Evolutionary conservation across 371 early-diverging fungal genomes (phyloP).

Genomic region (Mycotypha africana): DNA sequence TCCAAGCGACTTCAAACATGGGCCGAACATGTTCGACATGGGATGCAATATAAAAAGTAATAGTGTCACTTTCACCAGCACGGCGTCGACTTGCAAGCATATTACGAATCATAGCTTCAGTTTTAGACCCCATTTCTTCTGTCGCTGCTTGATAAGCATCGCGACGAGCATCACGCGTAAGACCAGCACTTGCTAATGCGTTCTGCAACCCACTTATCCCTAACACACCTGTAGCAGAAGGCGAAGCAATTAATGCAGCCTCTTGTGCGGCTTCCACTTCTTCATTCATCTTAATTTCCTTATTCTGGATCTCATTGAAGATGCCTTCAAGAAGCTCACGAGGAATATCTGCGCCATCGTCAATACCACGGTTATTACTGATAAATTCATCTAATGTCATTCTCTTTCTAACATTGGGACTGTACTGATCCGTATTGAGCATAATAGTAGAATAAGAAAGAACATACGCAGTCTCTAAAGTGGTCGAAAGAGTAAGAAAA

Average conservation of each 20-base stretch:
- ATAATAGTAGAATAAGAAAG: conserved; percentile 93
- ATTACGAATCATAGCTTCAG: conserved; percentile 50
- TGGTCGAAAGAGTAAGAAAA: too few species aligned
- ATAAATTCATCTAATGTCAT: conserved; percentile 94
- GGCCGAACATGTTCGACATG: conserved; percentile 86
- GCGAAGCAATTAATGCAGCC: conserved; percentile 20
- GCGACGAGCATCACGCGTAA: conserved; percentile 42
- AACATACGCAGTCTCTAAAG: conserved; percentile 82
- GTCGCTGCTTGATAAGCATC: conserved; percentile 49
- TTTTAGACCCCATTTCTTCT: conserved; percentile 54
- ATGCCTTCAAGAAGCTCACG: conserved; percentile 61
- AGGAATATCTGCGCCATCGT: conserved; percentile 79
- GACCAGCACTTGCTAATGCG: conserved; percentile 43
- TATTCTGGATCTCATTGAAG: conserved; percentile 75
- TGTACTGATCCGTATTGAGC: conserved; percentile 96
- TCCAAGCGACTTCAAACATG: conserved; percentile 94
- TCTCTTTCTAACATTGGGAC: conserved; percentile 82
- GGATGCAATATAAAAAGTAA: conserved; percentile 63
- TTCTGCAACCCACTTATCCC: conserved; percentile 42
- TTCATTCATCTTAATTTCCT: conserved; percentile 93
- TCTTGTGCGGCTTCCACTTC: conserved; percentile 58
- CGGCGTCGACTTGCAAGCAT: conserved; percentile 43
- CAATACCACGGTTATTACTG: conserved; percentile 91
- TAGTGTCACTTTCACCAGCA: conserved; percentile 38
- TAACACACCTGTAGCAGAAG: conserved; percentile 19